These are phyloP conservation scores for Stephania cephalantha DNA, from an alignment of 164 flowering plant species.

Conservation along the genomic window DNA sequence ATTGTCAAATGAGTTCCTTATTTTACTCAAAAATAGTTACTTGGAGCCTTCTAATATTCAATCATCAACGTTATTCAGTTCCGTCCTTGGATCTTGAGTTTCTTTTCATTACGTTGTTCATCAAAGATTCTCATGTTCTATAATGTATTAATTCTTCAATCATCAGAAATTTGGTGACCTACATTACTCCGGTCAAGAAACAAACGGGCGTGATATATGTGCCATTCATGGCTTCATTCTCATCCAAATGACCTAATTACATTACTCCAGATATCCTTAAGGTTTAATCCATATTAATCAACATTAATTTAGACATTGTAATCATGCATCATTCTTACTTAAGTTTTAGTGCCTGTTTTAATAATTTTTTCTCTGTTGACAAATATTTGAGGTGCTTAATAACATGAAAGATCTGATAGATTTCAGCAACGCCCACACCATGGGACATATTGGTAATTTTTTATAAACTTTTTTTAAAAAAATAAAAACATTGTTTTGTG, in stretches of 20 bases:
- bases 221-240: slow-evolving; percentile 77
- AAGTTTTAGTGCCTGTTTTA: not conserved
- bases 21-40: not conserved
- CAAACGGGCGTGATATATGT: slow-evolving; percentile 43
- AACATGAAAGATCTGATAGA: no score
- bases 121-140: not conserved
- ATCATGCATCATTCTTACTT: not conserved
- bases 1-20: slow-evolving; percentile 28
- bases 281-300: slow-evolving; percentile 27
- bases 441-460: no score
- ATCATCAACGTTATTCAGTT: not conserved
- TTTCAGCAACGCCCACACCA: no score
- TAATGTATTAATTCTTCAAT: not conserved
- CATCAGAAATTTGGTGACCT: slow-evolving; percentile 45
- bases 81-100: no score
- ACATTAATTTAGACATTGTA: no score
- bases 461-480: no score
- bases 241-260: slow-evolving; percentile 69
- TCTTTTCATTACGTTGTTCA: not conserved
- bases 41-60: not conserved
- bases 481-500: no score
- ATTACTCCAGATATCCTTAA: slow-evolving; percentile 73
- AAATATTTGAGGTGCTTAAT: no score
- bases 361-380: no score
- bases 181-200: slow-evolving; percentile 39